Evolutionary conservation across 768 basidiomycete genomes (phyloP).

Genomic region (Tephrocybe rancida): DNA sequence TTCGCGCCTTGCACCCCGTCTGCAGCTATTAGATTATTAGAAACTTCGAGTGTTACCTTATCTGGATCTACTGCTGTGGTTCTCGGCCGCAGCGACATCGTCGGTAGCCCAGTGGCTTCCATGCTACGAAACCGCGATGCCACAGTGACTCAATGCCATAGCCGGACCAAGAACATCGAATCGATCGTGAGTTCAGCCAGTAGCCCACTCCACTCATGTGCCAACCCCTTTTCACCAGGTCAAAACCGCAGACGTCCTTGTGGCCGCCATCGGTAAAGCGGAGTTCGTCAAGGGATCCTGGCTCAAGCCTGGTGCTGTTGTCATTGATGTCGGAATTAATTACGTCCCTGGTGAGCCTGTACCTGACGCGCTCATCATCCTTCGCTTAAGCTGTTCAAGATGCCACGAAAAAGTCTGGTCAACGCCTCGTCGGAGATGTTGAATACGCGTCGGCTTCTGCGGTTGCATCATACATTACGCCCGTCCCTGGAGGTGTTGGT

Average conservation of each 20-base stretch:
- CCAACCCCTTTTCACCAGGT: constrained; percentile 47
- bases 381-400: constrained; percentile 45
- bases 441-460: constrained; percentile 76
- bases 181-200: constrained; percentile 58
- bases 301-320: constrained; percentile 93
- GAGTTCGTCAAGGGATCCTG: constrained; percentile 91
- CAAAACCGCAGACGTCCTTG: constrained; percentile 85
- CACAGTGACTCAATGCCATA: constrained; percentile 98
- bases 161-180: constrained; percentile 80
- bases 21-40: constrained; percentile 88
- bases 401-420: constrained; percentile 89
- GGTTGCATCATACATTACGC: constrained; percentile 91
- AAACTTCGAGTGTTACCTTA: constrained; percentile 79
- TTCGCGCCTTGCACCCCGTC: constrained; percentile 96
- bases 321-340: constrained; percentile 99
- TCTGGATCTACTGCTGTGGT: constrained; percentile 86
- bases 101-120: constrained; percentile 92
- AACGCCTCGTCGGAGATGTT: constrained; percentile 95
- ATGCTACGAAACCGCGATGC: constrained; percentile 90
- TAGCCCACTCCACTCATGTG: not conserved
- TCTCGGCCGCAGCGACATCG: constrained; percentile 96
- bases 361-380: not conserved
- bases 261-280: constrained; percentile 95
- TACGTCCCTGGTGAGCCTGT: constrained; percentile 75
- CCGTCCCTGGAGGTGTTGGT: constrained; percentile 98